Evolutionary conservation across 106 monocot genomes (phyloP).

Genomic region (Dendrobium catenatum): DNA sequence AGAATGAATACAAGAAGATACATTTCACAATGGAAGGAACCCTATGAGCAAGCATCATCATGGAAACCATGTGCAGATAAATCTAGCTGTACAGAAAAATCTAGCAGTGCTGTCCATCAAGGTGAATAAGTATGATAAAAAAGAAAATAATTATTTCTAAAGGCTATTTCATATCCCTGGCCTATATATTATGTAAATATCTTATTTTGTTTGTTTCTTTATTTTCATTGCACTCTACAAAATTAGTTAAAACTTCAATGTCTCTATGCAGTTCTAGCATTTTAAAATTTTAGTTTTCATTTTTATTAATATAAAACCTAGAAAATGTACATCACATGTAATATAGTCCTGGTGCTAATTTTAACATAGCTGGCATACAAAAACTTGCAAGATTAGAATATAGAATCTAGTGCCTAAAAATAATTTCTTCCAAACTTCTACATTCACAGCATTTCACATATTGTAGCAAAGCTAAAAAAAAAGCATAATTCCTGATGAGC

Average conservation of each 20-base stretch:
- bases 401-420: neutral
- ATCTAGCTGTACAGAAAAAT: slow-evolving; percentile 32
- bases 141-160: neutral
- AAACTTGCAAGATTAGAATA: neutral
- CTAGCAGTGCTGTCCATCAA: slow-evolving; percentile 18
- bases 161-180: neutral
- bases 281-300: neutral
- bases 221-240: neutral
- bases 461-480: neutral
- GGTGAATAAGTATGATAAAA: slow-evolving; percentile 21
- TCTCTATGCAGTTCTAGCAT: neutral
- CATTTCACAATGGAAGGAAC: slow-evolving; percentile 44
- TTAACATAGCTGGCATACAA: neutral
- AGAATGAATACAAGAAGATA: slow-evolving; percentile 30
- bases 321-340: neutral
- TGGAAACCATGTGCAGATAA: slow-evolving; percentile 71
- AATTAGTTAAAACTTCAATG: neutral
- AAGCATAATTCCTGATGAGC: neutral
- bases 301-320: neutral
- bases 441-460: neutral
- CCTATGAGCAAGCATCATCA: slow-evolving; percentile 23
- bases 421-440: neutral
- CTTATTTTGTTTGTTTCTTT: neutral
- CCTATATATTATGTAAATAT: neutral
- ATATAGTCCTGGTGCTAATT: neutral